Evolutionary conservation across 1,284 basidiomycete species (phyloP).

Genomic region (Stygiomarasmius scandens): DNA sequence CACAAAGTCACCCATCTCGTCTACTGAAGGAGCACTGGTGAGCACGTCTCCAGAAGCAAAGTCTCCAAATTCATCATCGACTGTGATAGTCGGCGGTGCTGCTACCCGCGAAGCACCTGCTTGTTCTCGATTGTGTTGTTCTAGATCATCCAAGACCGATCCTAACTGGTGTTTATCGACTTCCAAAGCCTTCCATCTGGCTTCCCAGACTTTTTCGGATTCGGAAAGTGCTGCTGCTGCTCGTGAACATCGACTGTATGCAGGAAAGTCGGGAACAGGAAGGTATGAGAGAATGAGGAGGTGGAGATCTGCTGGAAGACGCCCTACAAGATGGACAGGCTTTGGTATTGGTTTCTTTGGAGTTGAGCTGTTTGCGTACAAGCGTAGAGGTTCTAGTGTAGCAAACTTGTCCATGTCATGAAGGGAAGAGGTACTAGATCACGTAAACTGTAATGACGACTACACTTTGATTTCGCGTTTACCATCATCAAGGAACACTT

Average conservation of each 20-base stretch:
- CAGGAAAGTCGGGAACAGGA: conserved; percentile 77
- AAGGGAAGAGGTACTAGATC: not conserved
- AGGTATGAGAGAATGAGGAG: conserved; percentile 71
- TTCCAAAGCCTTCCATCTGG: conserved; percentile 65
- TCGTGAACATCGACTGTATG: conserved; percentile 69
- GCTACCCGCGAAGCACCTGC: conserved; percentile 36
- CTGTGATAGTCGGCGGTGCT: conserved; percentile 58
- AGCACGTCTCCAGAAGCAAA: conserved; percentile 61
- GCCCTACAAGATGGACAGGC: conserved; percentile 61
- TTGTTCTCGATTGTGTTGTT: conserved; percentile 43
- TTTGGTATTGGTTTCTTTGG: conserved; percentile 28
- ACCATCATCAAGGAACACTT: no score
- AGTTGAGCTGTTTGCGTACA: conserved; percentile 49
- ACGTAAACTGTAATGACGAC: not conserved
- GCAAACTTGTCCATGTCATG: conserved; percentile 75
- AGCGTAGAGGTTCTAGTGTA: conserved; percentile 72
- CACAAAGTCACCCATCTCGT: conserved; percentile 62
- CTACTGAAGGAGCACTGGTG: conserved; percentile 33
- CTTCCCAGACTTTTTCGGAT: conserved; percentile 78
- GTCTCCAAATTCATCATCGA: conserved; percentile 92
- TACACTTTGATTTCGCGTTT: no score
- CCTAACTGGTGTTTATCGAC: conserved; percentile 48
- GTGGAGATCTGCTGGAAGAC: conserved; percentile 78
- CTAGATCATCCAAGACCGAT: conserved; percentile 64
- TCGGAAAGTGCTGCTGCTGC: conserved; percentile 65